Percentiles rank a stretch among this genome's conserved stretches.
phyloP scores from a whole-genome alignment of 805 yeast genomes.

The Priceomyces carsonii region DNA sequence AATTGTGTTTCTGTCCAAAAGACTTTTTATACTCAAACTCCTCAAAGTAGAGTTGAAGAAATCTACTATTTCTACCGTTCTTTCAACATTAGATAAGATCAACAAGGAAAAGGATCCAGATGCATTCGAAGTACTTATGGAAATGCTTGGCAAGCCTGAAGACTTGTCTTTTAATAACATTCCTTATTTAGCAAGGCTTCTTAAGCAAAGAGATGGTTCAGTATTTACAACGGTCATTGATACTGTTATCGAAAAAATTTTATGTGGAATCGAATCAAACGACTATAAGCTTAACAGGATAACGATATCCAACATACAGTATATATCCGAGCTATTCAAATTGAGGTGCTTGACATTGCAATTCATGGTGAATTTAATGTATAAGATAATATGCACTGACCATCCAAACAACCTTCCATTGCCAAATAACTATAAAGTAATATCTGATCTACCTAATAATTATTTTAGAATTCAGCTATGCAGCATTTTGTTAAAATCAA shows the following conservation, averaged over 20 bases:
- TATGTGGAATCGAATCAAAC: conserved; percentile 64
- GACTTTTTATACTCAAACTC: conserved; percentile 35
- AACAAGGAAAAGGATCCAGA: conserved; percentile 47
- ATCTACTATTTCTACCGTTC: conserved; percentile 22
- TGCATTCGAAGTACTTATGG: conserved; percentile 28
- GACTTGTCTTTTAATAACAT: conserved; percentile 60
- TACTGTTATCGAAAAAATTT: conserved; percentile 60
- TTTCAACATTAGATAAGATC: conserved; percentile 38
- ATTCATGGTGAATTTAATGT: conserved; percentile 52
- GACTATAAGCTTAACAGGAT: conserved; percentile 59
- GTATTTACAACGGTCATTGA: conserved; percentile 57
- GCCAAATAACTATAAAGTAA: conserved; percentile 50
- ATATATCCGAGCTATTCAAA: conserved; percentile 59
- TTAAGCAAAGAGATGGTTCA: conserved; percentile 36
- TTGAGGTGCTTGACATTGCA: conserved; percentile 45
- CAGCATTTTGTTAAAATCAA: conserved; percentile 24
- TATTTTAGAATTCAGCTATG: conserved; percentile 69
- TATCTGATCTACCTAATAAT: conserved; percentile 63
- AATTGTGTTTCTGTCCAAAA: conserved; percentile 32
- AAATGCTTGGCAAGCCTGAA: conserved; percentile 60
- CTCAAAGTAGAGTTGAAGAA: conserved; percentile 51
- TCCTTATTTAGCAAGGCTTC: conserved; percentile 47
- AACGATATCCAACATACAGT: conserved; percentile 61
- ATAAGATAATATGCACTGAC: conserved; percentile 62
- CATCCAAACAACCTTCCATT: conserved; percentile 54